These are phyloP conservation scores for Corylus heterophylla DNA, from an alignment of 306 rosid species.

Conservation along the genomic window DNA sequence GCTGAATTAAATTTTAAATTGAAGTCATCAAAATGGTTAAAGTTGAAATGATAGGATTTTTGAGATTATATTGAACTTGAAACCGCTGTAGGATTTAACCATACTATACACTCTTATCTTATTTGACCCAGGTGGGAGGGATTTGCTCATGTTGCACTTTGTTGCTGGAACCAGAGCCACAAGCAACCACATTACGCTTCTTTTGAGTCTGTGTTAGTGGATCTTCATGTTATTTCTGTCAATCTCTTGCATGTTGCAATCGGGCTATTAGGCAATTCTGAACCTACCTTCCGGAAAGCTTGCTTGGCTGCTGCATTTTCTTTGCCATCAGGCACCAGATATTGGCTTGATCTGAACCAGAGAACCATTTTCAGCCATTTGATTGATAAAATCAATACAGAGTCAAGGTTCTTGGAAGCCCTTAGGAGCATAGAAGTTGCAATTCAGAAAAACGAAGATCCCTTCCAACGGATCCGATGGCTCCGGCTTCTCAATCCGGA, in stretches of 20 bases:
- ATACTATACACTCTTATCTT: conserved; percentile 17
- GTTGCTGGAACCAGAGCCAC: conserved; percentile 54
- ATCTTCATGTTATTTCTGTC: conserved; percentile 40
- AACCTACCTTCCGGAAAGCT: conserved; percentile 69
- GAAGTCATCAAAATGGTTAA: neutral
- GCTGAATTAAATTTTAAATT: neutral
- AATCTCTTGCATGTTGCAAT: conserved; percentile 68
- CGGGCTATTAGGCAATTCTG: conserved; percentile 47
- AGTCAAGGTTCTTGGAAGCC: conserved; percentile 56
- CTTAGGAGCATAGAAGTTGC: conserved; percentile 47
- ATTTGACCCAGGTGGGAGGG: conserved; percentile 81
- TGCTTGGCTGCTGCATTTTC: conserved; percentile 62
- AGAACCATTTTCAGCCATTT: conserved; percentile 40
- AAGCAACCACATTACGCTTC: conserved; percentile 28
- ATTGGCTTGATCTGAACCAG: conserved; percentile 47
- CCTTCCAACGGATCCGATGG: conserved; percentile 64
- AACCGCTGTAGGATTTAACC: neutral
- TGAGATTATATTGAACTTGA: neutral
- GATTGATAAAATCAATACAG: conserved; percentile 49
- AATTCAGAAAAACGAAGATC: conserved; percentile 61
- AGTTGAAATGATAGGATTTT: neutral
- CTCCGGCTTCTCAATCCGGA: conserved; percentile 44
- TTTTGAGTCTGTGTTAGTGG: conserved; percentile 30
- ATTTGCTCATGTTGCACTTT: conserved; percentile 64
- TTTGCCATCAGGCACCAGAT: conserved; percentile 36